Evolutionary conservation across 2,329 filamentous ascomycete species (phyloP).

Genomic region (Beauveria pseudobassiana): DNA sequence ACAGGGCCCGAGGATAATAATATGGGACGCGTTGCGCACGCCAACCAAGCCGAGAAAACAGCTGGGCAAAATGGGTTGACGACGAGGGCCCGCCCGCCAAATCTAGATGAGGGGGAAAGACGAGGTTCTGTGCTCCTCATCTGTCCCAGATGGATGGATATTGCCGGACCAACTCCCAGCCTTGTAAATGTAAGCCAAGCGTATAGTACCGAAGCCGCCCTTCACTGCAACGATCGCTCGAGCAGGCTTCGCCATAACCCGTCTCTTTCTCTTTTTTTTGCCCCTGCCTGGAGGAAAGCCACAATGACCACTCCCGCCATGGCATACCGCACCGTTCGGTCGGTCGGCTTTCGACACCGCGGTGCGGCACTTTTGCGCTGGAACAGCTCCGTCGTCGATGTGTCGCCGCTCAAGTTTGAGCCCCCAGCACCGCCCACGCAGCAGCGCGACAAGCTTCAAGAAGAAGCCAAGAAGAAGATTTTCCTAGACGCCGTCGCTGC

Average conservation of each 20-base stretch:
- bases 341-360: constrained; percentile 4
- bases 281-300: background rate
- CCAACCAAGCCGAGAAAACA: background rate
- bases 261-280: background rate
- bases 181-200: constrained; percentile 11
- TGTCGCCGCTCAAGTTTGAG: constrained; percentile 9
- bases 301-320: constrained; percentile 9
- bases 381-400: constrained; percentile 12
- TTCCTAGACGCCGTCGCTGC: constrained; percentile 51
- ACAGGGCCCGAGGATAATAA: background rate
- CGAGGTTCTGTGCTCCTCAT: background rate
- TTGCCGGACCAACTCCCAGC: constrained; percentile 9
- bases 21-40: constrained; percentile 4
- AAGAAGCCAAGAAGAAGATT: constrained; percentile 20
- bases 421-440: constrained; percentile 2
- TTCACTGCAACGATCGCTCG: background rate
- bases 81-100: constrained; percentile 2
- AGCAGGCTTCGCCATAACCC: background rate
- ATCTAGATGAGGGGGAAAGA: constrained; percentile 6
- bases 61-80: background rate
- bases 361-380: constrained; percentile 11
- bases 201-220: background rate
- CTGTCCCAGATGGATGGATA: constrained; percentile 1
- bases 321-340: constrained; percentile 5
- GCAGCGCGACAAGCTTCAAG: constrained; percentile 1